Evolutionary conservation across 345 rosid genomes (phyloP).

Genomic region (Toxicodendron radicans): DNA sequence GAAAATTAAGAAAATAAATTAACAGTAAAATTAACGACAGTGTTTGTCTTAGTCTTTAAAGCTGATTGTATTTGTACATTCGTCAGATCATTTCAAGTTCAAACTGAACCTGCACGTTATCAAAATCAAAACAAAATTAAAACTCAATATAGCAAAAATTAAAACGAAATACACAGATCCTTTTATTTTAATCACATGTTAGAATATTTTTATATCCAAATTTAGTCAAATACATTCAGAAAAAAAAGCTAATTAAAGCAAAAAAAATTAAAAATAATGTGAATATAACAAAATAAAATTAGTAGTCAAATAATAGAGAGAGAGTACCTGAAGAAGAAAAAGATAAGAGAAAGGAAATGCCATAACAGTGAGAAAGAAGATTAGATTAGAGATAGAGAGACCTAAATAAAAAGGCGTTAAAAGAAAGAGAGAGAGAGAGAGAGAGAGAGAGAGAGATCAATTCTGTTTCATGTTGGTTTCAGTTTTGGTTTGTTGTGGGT

Average conservation of each 20-base stretch:
- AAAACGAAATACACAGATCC: slow-evolving; percentile 13
- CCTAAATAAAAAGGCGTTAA: slow-evolving; percentile 1
- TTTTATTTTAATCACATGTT: neutral
- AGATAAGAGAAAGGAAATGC: slow-evolving; percentile 24
- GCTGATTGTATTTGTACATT: slow-evolving; percentile 8
- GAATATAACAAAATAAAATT: neutral
- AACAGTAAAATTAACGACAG: neutral
- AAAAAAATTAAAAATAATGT: too few species aligned
- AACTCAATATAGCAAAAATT: too few species aligned
- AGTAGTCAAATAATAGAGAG: neutral
- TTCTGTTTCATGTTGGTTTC: slow-evolving; percentile 17
- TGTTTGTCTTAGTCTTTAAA: neutral
- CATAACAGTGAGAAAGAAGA: slow-evolving; percentile 11
- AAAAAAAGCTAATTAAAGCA: neutral
- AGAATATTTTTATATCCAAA: neutral
- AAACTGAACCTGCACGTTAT: slow-evolving; percentile 31
- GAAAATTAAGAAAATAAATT: slow-evolving; percentile 27
- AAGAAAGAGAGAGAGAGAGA: too few species aligned
- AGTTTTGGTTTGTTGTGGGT: slow-evolving; percentile 8
- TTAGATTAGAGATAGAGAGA: neutral
- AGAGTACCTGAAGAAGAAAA: slow-evolving; percentile 23
- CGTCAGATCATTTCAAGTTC: slow-evolving; percentile 22
- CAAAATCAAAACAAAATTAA: too few species aligned
- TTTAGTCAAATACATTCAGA: neutral
- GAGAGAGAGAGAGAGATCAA: slow-evolving; percentile 5